Percentiles rank a stretch among this genome's conserved stretches.
Conservation (phyloP, 108 stramenopile genomes). For the Cyclotella choctawhatcheeana region DNA sequence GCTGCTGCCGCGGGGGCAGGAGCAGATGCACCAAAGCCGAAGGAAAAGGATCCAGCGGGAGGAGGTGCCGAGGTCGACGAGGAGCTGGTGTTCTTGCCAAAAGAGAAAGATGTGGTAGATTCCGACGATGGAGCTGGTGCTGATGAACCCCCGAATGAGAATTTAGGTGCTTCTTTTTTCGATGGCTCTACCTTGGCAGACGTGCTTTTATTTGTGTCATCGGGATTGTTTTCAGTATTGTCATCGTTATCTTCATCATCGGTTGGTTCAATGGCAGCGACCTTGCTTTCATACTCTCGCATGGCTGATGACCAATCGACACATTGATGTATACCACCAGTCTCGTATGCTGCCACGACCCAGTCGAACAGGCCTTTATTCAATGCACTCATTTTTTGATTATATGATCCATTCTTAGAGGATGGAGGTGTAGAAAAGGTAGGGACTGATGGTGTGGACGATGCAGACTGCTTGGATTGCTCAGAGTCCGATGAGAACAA, state of each 20-base stretch:
- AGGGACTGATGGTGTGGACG: no score
- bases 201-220: neutral
- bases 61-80: neutral
- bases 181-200: neutral
- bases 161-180: neutral
- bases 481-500: neutral
- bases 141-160: neutral
- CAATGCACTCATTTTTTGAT: neutral
- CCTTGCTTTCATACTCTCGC: neutral
- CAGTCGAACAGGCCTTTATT: neutral
- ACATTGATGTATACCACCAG: neutral
- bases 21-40: neutral
- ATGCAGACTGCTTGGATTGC: neutral
- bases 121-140: conserved; percentile 20
- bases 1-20: neutral
- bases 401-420: neutral
- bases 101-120: conserved; percentile 1
- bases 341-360: neutral
- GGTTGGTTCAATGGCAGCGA: neutral
- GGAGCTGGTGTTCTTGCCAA: conserved; percentile 1
- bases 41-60: conserved; percentile 39
- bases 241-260: neutral
- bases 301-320: neutral
- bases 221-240: neutral
- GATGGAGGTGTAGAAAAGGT: neutral